These are phyloP conservation scores for Candida maris DNA, from an alignment of 805 yeast genomes.

Conservation along the genomic window DNA sequence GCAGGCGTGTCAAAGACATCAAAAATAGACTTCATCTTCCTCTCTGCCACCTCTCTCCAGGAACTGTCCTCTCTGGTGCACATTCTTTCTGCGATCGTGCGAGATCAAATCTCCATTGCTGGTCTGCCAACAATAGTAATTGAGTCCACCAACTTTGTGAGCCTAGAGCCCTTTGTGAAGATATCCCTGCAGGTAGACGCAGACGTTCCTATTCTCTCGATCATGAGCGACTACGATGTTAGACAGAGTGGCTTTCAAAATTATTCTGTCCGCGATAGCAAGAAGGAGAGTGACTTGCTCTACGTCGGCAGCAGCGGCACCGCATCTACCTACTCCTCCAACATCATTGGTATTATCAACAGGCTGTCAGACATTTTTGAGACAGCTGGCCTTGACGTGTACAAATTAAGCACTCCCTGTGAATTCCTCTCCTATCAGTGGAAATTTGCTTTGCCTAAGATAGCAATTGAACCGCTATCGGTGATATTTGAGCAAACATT, in stretches of 20 bases:
- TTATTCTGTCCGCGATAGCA: constrained; percentile 34
- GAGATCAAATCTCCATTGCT: constrained; percentile 19
- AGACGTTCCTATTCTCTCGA: constrained; percentile 44
- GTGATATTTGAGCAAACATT: constrained; percentile 68
- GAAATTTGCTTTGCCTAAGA: constrained; percentile 76
- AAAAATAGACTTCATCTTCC: constrained; percentile 41
- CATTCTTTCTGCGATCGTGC: constrained; percentile 35
- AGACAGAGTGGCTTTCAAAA: constrained; percentile 35
- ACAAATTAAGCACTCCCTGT: constrained; percentile 47
- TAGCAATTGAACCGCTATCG: constrained; percentile 74
- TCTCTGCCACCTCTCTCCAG: constrained; percentile 49
- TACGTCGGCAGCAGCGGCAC: constrained; percentile 43
- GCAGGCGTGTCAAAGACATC: constrained; percentile 10
- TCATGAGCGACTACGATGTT: constrained; percentile 61
- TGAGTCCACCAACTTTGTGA: constrained; percentile 70
- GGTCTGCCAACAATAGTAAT: constrained; percentile 51
- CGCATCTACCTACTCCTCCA: constrained; percentile 37
- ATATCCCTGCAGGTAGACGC: constrained; percentile 34
- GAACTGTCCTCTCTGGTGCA: constrained; percentile 43
- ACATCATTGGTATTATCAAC: constrained; percentile 38
- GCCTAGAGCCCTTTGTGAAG: constrained; percentile 65
- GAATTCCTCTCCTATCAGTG: constrained; percentile 75
- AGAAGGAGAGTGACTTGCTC: constrained; percentile 43
- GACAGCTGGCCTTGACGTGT: constrained; percentile 40
- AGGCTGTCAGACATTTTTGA: constrained; percentile 37